These are phyloP conservation scores for Neurospora sp. DNA, from an alignment of 495 filamentous ascomycete species.

Conservation along the genomic window DNA sequence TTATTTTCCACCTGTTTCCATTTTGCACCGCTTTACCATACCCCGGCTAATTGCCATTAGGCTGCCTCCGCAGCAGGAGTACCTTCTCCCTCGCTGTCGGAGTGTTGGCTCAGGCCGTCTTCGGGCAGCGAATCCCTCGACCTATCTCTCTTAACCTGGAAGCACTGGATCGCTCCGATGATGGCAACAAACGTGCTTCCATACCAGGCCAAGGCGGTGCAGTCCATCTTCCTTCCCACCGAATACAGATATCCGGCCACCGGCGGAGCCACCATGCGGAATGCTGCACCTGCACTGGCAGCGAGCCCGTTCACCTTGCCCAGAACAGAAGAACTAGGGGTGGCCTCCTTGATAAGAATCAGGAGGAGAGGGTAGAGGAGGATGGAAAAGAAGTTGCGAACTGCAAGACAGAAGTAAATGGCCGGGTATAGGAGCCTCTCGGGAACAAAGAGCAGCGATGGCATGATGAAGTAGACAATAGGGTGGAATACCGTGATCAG, in stretches of 20 bases:
- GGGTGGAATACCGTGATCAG: slow-evolving; percentile 67
- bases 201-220: slow-evolving; percentile 74
- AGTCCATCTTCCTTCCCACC: slow-evolving; percentile 52
- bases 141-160: slow-evolving; percentile 46
- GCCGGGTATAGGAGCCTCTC: slow-evolving; percentile 46
- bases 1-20: background rate
- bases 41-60: background rate
- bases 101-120: background rate
- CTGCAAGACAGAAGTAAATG: slow-evolving; percentile 61
- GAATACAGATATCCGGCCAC: slow-evolving; percentile 69
- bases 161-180: slow-evolving; percentile 58
- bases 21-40: background rate
- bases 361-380: slow-evolving; percentile 68
- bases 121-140: background rate
- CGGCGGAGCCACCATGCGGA: slow-evolving; percentile 66
- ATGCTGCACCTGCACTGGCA: slow-evolving; percentile 67
- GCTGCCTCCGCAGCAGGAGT: background rate
- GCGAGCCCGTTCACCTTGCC: slow-evolving; percentile 77
- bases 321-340: slow-evolving; percentile 52
- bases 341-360: slow-evolving; percentile 77
- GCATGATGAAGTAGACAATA: slow-evolving; percentile 64
- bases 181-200: slow-evolving; percentile 60
- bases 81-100: background rate
- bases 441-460: slow-evolving; percentile 56
- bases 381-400: slow-evolving; percentile 70